These are phyloP conservation scores for Podosphaera fusca DNA, from an alignment of 2,329 filamentous ascomycete species.

Conservation along the genomic window DNA sequence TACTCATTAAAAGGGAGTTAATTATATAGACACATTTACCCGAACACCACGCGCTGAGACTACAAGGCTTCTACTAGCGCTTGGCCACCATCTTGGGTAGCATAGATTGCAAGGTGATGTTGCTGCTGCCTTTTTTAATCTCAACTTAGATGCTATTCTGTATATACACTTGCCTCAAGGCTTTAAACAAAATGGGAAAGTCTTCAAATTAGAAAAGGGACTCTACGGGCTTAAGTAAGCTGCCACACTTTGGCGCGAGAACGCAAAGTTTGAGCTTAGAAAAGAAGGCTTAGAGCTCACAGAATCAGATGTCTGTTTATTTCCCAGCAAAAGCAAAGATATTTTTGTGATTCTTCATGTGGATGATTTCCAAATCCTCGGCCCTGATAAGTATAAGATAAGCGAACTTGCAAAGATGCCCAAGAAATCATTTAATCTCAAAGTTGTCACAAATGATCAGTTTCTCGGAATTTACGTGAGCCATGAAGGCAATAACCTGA, in stretches of 20 bases:
- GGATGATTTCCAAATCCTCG: not conserved
- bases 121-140: not conserved
- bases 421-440: not conserved
- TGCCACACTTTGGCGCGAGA: too few species aligned
- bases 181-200: not conserved
- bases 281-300: not conserved
- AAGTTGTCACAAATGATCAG: not conserved
- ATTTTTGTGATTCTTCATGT: not conserved
- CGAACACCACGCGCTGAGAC: too few species aligned
- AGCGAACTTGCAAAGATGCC: not conserved
- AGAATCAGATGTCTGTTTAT: not conserved
- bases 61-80: too few species aligned
- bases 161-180: not conserved
- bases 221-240: too few species aligned
- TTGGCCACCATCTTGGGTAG: too few species aligned
- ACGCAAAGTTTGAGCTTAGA: not conserved
- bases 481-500: not conserved
- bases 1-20: too few species aligned
- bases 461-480: not conserved
- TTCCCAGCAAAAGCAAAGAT: not conserved
- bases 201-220: too few species aligned
- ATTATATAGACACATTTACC: too few species aligned
- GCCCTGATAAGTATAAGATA: not conserved
- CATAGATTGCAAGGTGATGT: not conserved
- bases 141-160: not conserved